phyloP scores from a whole-genome alignment of 2,329 filamentous ascomycete species.

The Metarhizium robertsii region DNA sequence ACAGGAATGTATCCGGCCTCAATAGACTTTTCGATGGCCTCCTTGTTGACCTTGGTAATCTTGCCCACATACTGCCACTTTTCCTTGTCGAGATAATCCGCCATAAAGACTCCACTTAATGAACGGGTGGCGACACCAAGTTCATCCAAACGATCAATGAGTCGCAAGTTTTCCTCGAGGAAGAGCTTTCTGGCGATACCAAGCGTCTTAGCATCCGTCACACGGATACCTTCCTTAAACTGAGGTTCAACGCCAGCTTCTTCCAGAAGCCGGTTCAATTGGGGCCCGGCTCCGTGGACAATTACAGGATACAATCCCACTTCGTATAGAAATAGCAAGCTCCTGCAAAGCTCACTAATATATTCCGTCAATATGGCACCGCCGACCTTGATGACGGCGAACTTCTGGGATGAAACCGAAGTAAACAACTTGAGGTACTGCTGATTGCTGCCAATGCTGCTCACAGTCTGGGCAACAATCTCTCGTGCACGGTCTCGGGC shows the following conservation, averaged over 20 bases:
- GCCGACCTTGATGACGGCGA: slow-evolving; percentile 96
- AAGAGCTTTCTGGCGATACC: slow-evolving; percentile 87
- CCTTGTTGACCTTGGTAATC: slow-evolving; percentile 86
- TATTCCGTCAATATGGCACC: slow-evolving; percentile 94
- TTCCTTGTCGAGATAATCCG: slow-evolving; percentile 91
- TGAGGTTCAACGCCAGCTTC: slow-evolving; percentile 88
- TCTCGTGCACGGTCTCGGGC: slow-evolving; percentile 20
- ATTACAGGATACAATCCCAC: slow-evolving; percentile 93
- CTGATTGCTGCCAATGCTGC: slow-evolving; percentile 93
- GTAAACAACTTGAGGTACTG: slow-evolving; percentile 97
- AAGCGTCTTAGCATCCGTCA: slow-evolving; percentile 92
- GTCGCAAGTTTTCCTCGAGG: slow-evolving; percentile 87
- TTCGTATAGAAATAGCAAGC: slow-evolving; percentile 85
- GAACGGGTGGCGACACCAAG: slow-evolving; percentile 84
- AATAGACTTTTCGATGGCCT: slow-evolving; percentile 86
- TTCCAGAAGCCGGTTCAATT: slow-evolving; percentile 86
- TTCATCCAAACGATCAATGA: slow-evolving; percentile 81
- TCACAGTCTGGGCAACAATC: slow-evolving; percentile 52
- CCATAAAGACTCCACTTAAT: slow-evolving; percentile 83
- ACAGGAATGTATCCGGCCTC: slow-evolving; percentile 91
- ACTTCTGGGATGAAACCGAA: slow-evolving; percentile 89
- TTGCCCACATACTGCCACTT: slow-evolving; percentile 95
- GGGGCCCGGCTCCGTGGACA: slow-evolving; percentile 88
- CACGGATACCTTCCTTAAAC: slow-evolving; percentile 91
- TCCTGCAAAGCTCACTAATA: slow-evolving; percentile 81